A percentile compares a stretch with the other conserved stretches of the same genome.
These are phyloP conservation scores for Solanum phureja DNA, from an alignment of 257 asterid species.

Conservation along the genomic window DNA sequence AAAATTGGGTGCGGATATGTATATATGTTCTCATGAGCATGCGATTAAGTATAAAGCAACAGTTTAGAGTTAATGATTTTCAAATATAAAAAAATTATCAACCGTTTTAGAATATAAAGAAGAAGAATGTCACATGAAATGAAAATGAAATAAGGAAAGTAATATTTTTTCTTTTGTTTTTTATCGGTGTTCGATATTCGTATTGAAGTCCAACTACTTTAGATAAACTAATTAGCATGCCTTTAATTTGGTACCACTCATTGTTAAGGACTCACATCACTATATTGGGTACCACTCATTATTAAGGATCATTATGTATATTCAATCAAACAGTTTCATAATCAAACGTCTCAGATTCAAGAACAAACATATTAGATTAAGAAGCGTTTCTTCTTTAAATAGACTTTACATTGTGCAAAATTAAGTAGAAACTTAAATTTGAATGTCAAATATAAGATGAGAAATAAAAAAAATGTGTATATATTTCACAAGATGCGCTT, in stretches of 20 bases:
- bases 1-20: no score
- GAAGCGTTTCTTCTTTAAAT: no score
- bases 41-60: neutral
- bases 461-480: neutral
- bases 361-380: no score
- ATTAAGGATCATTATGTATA: neutral
- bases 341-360: neutral
- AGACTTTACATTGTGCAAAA: no score
- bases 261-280: neutral
- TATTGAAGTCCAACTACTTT: neutral
- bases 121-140: no score
- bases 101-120: no score
- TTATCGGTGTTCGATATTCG: no score
- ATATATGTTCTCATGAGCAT: neutral
- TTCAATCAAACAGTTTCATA: neutral
- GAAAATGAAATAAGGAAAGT: no score
- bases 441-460: no score
- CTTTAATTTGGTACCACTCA: neutral
- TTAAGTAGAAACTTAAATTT: no score
- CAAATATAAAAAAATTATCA: neutral
- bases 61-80: no score
- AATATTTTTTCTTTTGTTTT: no score
- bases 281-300: neutral
- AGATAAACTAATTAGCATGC: neutral
- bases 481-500: neutral